Evolutionary conservation across 2,329 filamentous ascomycete genomes (phyloP).

Genomic region (Nemania sp.): DNA sequence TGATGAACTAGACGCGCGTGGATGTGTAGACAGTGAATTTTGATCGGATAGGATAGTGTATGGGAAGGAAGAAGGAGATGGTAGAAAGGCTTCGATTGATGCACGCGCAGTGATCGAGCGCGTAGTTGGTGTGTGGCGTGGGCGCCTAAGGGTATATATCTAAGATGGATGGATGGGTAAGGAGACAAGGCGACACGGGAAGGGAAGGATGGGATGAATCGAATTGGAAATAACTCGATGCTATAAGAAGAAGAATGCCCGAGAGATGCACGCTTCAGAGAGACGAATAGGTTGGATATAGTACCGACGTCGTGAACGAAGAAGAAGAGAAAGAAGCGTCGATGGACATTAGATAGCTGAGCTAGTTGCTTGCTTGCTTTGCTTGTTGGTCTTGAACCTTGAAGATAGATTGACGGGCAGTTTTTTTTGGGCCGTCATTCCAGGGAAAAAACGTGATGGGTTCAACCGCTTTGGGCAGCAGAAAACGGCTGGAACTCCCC

Average conservation of each 20-base stretch:
- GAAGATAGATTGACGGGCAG: constrained; percentile 29
- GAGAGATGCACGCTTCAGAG: constrained; percentile 15
- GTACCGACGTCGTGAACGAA: constrained; percentile 16
- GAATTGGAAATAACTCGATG: constrained; percentile 23
- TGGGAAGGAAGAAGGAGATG: constrained; percentile 2
- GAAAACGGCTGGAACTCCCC: constrained; percentile 21
- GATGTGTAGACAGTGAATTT: neutral
- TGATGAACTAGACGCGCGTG: constrained; percentile 38
- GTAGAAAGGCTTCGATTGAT: neutral
- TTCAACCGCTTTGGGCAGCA: constrained; percentile 18
- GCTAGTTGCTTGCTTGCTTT: constrained; percentile 18
- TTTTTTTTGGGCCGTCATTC: constrained; percentile 39
- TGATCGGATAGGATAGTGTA: neutral
- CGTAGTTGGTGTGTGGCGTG: constrained; percentile 17
- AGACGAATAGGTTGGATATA: constrained; percentile 3
- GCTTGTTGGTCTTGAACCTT: too few species aligned
- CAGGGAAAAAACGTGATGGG: constrained; percentile 30
- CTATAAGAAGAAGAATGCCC: constrained; percentile 13
- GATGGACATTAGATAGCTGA: constrained; percentile 27
- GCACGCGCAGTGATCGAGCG: constrained; percentile 17
- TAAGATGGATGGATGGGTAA: too few species aligned
- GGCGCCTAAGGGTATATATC: neutral
- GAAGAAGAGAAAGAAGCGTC: neutral
- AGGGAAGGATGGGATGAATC: constrained; percentile 15
- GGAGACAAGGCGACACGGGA: neutral